Base-by-base conservation (phyloP, 2,329 filamentous ascomycete genomes). In the Rhinocladiella similis region DNA sequence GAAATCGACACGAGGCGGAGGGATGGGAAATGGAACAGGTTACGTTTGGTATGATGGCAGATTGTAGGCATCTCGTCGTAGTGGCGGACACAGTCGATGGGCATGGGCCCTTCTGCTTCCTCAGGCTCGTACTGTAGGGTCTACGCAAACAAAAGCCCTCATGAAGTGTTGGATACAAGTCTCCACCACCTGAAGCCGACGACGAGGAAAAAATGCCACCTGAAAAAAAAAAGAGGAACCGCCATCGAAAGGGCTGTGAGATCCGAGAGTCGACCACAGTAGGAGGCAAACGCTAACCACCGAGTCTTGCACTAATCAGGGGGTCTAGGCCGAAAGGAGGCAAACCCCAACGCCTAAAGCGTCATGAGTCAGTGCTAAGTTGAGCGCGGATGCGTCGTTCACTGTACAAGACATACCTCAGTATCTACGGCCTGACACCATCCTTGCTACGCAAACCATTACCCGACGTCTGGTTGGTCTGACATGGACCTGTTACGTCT, bases 271-370 rank as follows among this genome's bases (percentile, higher is more conserved):
- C 38, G 38, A 41, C 38, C 25, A 27, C 25, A 27, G 4, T 41
- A 41, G 38, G 38, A 5, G 38, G 5, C 38, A 18, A 16, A n/a
- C 38, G 38, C 38, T 41, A 41, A 19, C 12, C 14, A 16, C 38
- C 6, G n/a, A 13, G 38, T n/a, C 38, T 41, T 12, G 29, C 46
- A 48, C 38, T 41, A 41, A 19, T 16, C 35, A 13, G 38, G 29
- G 12, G 25, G 33, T 22, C 47, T 51, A 50, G 47, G 14, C 38
- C 18, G 14, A n/a, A 16, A 16, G 14, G 38, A 12, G 38, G 14
- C 13, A 41, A 41, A 41, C 5, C 10, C 38, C 43, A 53, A 54
- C 55, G 55, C 50, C 50, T 54, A 52, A 53, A 20, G 46, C 27
- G 20, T 51, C 54, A 50, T 25, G 27, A 25, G 45, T 18, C 51